phyloP scores from a whole-genome alignment of 192 early-diverging fungal species.

The Coemansia sp. region DNA sequence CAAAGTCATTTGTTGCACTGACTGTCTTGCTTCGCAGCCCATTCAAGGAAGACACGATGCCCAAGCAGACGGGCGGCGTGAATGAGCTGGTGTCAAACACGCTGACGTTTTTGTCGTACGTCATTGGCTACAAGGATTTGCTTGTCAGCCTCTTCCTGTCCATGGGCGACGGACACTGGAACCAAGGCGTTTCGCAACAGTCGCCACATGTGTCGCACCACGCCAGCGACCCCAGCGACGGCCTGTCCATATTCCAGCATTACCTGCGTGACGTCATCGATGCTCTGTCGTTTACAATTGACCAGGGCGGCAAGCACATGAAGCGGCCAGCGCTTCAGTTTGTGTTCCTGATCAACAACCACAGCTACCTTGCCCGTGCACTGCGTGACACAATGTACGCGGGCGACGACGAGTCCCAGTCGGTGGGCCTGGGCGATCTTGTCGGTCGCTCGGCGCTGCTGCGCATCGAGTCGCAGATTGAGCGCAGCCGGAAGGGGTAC shows the following conservation, averaged over 20 bases:
- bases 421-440: constrained; percentile 48
- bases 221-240: constrained; percentile 53
- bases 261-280: constrained; percentile 51
- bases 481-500: constrained; percentile 50
- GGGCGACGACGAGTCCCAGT: constrained; percentile 44
- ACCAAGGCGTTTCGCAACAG: constrained; percentile 26
- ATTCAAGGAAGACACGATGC: constrained; percentile 44
- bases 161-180: constrained; percentile 54
- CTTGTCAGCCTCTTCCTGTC: constrained; percentile 43
- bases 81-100: constrained; percentile 48
- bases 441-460: constrained; percentile 44
- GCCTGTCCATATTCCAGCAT: constrained; percentile 53
- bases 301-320: constrained; percentile 52
- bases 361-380: constrained; percentile 47
- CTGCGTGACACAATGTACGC: constrained; percentile 50
- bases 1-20: constrained; percentile 43
- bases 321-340: constrained; percentile 50
- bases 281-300: constrained; percentile 38
- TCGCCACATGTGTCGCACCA: constrained; percentile 27
- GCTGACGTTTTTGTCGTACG: constrained; percentile 41
- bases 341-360: constrained; percentile 52
- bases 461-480: constrained; percentile 46
- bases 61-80: constrained; percentile 52
- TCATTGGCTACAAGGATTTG: constrained; percentile 51
- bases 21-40: constrained; percentile 36